These are phyloP conservation scores for Pilatotrama ljubarskyi DNA, from an alignment of 768 basidiomycete species.

Conservation along the genomic window DNA sequence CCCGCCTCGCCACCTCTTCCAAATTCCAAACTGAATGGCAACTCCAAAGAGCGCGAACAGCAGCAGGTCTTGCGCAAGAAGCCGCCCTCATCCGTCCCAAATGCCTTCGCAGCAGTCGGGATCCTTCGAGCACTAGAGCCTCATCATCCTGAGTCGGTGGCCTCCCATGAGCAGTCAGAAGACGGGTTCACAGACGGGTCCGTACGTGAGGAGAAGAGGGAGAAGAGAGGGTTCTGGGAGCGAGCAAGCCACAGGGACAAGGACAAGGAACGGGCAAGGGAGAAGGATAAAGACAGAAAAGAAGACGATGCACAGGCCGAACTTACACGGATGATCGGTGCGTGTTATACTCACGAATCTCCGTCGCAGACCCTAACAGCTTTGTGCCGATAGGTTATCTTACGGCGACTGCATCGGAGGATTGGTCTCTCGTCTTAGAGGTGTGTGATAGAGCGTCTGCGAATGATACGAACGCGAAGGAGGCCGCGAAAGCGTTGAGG, in stretches of 20 bases:
- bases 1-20: conserved; percentile 5
- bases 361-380: background rate
- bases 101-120: conserved; percentile 44
- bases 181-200: conserved; percentile 33
- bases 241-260: conserved; percentile 32
- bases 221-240: conserved; percentile 59
- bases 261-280: conserved; percentile 40
- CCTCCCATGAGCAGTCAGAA: conserved; percentile 32
- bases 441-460: conserved; percentile 82
- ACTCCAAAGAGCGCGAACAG: conserved; percentile 25
- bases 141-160: conserved; percentile 28
- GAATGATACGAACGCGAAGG: conserved; percentile 74
- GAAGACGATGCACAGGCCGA: conserved; percentile 52
- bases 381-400: conserved; percentile 53
- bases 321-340: conserved; percentile 73
- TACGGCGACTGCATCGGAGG: conserved; percentile 77
- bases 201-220: conserved; percentile 44
- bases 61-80: conserved; percentile 29
- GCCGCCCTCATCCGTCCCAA: conserved; percentile 19
- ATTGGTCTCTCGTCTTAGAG: conserved; percentile 80
- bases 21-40: conserved; percentile 13
- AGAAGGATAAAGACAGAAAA: conserved; percentile 40
- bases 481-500: conserved; percentile 78
- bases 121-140: conserved; percentile 69
- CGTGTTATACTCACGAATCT: conserved; percentile 7